phyloP scores from a whole-genome alignment of 2,329 filamentous ascomycete genomes.

The Byssothecium circinans region DNA sequence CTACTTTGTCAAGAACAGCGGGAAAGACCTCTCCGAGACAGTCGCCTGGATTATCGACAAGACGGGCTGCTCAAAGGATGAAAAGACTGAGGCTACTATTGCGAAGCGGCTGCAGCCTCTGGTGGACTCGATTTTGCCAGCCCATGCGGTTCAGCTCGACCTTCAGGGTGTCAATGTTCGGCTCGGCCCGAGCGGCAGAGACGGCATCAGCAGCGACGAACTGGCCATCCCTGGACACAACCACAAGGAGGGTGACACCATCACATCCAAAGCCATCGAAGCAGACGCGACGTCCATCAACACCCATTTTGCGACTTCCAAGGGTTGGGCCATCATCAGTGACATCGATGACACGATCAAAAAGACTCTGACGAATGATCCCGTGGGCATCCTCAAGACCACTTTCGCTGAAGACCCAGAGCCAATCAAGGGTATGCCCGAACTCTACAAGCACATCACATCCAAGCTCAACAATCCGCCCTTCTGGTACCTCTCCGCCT shows the following conservation, averaged over 20 bases:
- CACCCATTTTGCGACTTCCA: slow-evolving; percentile 72
- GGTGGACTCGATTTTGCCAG: slow-evolving; percentile 72
- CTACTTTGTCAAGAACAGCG: slow-evolving; percentile 74
- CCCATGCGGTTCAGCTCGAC: slow-evolving; percentile 66
- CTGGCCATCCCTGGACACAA: slow-evolving; percentile 53
- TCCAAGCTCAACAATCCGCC: slow-evolving; percentile 61
- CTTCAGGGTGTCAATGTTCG: slow-evolving; percentile 50
- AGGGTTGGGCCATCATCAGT: slow-evolving; percentile 83
- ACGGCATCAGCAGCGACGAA: slow-evolving; percentile 70
- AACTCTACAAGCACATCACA: slow-evolving; percentile 72
- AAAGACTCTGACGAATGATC: slow-evolving; percentile 77
- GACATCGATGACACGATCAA: slow-evolving; percentile 98
- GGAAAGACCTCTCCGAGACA: slow-evolving; percentile 66
- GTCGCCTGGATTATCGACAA: slow-evolving; percentile 71
- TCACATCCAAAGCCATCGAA: slow-evolving; percentile 35
- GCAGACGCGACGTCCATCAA: slow-evolving; percentile 58
- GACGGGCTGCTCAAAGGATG: slow-evolving; percentile 61
- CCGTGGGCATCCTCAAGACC: slow-evolving; percentile 76
- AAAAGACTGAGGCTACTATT: slow-evolving; percentile 60
- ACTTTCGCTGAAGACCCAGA: slow-evolving; percentile 79
- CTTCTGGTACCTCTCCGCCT: slow-evolving; percentile 93
- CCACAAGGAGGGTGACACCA: slow-evolving; percentile 37
- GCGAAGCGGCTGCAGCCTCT: slow-evolving; percentile 74
- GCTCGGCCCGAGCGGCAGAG: slow-evolving; percentile 69
- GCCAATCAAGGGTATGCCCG: slow-evolving; percentile 78